phyloP scores from a whole-genome alignment of 2,329 filamentous ascomycete genomes.

The Xylariaceae sp. region DNA sequence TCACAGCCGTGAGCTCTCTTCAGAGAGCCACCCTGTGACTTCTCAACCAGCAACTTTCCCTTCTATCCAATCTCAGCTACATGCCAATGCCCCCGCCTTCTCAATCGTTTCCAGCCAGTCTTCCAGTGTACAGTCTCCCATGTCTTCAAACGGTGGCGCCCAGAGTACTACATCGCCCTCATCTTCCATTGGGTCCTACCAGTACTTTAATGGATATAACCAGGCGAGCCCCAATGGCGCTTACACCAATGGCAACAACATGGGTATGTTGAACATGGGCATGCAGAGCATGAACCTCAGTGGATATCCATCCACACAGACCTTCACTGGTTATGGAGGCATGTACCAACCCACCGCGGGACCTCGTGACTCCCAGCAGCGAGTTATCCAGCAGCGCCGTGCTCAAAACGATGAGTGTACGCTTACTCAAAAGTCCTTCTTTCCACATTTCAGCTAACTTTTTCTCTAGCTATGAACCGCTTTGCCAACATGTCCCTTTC shows the following conservation, averaged over 20 bases:
- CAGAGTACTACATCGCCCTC: slow-evolving; percentile 6
- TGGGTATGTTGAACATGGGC: slow-evolving; percentile 62
- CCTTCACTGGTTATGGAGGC: slow-evolving; percentile 54
- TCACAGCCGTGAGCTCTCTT: slow-evolving; percentile 69
- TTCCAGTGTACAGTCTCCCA: slow-evolving; percentile 23
- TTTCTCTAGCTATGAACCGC: slow-evolving; percentile 60
- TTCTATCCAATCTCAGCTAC: slow-evolving; percentile 67
- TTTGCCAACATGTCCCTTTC: slow-evolving; percentile 82
- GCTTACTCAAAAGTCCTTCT: slow-evolving; percentile 15
- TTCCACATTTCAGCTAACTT: slow-evolving; percentile 3
- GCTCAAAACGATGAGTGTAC: slow-evolving; percentile 69
- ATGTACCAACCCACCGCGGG: slow-evolving; percentile 44
- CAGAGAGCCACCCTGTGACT: slow-evolving; percentile 39
- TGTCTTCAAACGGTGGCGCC: slow-evolving; percentile 17
- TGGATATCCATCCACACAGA: slow-evolving; percentile 53
- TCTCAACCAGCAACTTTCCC: slow-evolving; percentile 45
- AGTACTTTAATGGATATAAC: slow-evolving; percentile 27
- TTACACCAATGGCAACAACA: slow-evolving; percentile 32
- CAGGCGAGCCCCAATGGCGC: slow-evolving; percentile 25
- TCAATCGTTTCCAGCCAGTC: slow-evolving; percentile 48
- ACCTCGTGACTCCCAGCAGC: slow-evolving; percentile 71
- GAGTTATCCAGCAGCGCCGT: slow-evolving; percentile 71
- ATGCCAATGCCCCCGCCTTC: slow-evolving; percentile 76
- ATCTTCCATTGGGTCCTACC: slow-evolving; percentile 15
- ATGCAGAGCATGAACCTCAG: slow-evolving; percentile 61